phyloP scores from a whole-genome alignment of 768 basidiomycete genomes.

The Tephrocybe sp. region DNA sequence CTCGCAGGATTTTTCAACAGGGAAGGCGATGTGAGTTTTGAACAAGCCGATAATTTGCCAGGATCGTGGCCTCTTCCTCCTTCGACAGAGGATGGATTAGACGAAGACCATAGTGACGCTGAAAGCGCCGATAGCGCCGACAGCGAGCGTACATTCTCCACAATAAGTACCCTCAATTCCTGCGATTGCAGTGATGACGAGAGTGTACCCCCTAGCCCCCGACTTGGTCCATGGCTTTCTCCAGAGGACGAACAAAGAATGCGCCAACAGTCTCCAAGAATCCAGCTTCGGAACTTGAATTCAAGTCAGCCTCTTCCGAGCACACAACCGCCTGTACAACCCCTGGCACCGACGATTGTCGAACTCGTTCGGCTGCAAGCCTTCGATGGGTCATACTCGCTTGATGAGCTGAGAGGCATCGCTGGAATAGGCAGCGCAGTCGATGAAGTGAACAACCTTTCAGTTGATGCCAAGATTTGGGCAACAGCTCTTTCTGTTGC shows the following conservation, averaged over 20 bases:
- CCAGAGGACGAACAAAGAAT: conserved; percentile 19
- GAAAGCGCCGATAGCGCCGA: conserved; percentile 10
- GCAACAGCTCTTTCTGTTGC: conserved; percentile 46
- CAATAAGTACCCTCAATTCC: conserved; percentile 46
- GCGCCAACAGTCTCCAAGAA: conserved; percentile 32
- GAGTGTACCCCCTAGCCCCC: conserved; percentile 28
- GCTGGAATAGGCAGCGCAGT: conserved; percentile 33
- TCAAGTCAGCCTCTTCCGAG: conserved; percentile 6
- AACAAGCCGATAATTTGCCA: conserved; percentile 11
- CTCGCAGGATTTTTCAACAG: conserved; percentile 1
- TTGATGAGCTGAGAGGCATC: conserved; percentile 28
- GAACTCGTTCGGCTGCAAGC: conserved; percentile 37
- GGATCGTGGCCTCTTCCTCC: conserved; percentile 21
- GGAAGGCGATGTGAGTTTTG: not conserved
- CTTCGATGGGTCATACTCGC: conserved; percentile 49
- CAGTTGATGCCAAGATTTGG: conserved; percentile 41
- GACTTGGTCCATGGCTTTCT: conserved; percentile 18
- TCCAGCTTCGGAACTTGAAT: conserved; percentile 14
- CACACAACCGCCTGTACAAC: not conserved
- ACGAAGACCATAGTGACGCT: conserved; percentile 7
- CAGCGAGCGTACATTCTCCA: conserved; percentile 39
- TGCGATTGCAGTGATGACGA: conserved; percentile 35
- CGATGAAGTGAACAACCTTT: conserved; percentile 25
- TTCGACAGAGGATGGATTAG: conserved; percentile 21
- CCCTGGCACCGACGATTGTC: conserved; percentile 26